These are phyloP conservation scores for Setaria viridis DNA, from an alignment of 202 grass and related monocot genomes.

Conservation along the genomic window DNA sequence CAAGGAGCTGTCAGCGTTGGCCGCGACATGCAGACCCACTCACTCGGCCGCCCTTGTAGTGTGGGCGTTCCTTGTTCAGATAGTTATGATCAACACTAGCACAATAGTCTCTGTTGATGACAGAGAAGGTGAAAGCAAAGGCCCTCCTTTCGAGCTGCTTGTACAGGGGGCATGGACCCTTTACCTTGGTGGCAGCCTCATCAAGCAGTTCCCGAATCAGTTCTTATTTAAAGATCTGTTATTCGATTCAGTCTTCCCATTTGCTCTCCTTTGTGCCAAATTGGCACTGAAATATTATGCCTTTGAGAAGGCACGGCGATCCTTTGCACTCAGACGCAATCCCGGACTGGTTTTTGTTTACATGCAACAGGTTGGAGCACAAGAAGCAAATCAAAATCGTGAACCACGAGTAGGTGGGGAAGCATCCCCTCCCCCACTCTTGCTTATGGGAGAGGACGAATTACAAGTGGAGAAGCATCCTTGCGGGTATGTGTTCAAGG, in stretches of 20 bases:
- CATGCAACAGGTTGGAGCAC: not conserved
- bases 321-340: not conserved
- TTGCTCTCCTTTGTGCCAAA: not conserved
- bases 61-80: not conserved
- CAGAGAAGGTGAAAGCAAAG: not conserved
- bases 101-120: not conserved
- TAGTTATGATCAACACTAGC: not conserved
- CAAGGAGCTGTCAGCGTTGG: not conserved
- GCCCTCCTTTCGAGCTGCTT: not conserved
- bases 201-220: not conserved
- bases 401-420: not conserved
- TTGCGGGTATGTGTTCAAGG: not conserved
- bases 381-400: too few relatives aligned
- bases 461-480: not conserved
- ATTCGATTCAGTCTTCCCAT: not conserved
- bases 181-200: not conserved
- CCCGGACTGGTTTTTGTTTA: not conserved
- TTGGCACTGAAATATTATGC: not conserved
- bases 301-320: not conserved
- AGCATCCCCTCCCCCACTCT: not conserved
- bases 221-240: too few relatives aligned
- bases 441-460: constrained; percentile 6
- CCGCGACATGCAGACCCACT: not conserved
- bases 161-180: not conserved
- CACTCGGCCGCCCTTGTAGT: not conserved